A percentile compares a stretch with the other conserved stretches of the same genome.
phyloP scores from a whole-genome alignment of 192 early-diverging fungal genomes.

The Rhizophagus sp. region DNA sequence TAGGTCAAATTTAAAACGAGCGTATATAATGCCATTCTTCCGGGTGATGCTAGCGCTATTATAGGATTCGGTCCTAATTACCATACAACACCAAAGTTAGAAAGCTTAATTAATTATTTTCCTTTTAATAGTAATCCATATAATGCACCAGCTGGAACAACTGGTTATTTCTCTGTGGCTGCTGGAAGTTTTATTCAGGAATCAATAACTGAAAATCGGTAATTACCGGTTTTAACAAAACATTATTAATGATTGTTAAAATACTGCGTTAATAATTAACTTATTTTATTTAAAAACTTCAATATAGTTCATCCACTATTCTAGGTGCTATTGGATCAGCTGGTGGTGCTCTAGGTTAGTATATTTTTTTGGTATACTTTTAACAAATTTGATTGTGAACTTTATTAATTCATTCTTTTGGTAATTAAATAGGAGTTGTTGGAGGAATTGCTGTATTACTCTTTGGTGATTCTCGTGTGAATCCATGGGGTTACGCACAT shows the following conservation, averaged over 20 bases:
- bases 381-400: too few species aligned
- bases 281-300: background rate
- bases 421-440: background rate
- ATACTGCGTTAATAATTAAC: too few species aligned
- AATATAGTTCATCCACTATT: slow-evolving; percentile 1
- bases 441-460: background rate
- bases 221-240: background rate
- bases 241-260: background rate
- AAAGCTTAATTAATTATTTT: slow-evolving; percentile 1
- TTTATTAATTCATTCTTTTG: background rate
- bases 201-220: background rate
- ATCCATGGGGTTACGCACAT: background rate
- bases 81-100: background rate
- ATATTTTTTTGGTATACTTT: background rate
- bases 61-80: background rate
- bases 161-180: slow-evolving; percentile 11
- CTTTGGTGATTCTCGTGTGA: background rate
- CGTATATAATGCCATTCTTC: background rate
- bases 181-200: slow-evolving; percentile 19
- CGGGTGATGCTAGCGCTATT: background rate
- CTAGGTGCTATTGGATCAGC: background rate
- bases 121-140: slow-evolving; percentile 7
- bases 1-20: slow-evolving; percentile 5
- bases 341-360: slow-evolving; percentile 6
- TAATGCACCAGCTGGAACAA: background rate